Base-by-base conservation (phyloP, 192 early-diverging fungal species). In the Podila verticillata region DNA sequence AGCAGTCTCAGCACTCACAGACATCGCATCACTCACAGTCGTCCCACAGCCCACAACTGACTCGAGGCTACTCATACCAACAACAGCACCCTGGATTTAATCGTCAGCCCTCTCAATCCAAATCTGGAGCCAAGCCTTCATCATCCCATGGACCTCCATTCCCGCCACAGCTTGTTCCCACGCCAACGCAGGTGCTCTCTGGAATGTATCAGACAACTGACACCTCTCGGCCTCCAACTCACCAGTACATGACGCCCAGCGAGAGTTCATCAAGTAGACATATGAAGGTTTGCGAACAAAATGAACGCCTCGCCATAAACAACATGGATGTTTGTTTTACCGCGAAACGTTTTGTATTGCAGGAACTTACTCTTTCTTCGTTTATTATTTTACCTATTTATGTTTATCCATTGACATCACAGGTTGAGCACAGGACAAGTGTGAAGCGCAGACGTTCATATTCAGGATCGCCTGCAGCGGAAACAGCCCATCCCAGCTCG, bases 121-220 rank as follows among this genome's bases (percentile, higher is more conserved):
- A 70, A 22, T 69, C 56, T 30, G 63, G 19, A 13, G 29, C 22
- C 19, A 68, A 61, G 36, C 28, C 67, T 5, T 49, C 61, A 7
- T 66, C 34, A 22, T 62, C 65, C 4, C 69, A 79, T 35, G 61
- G 39, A 29, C 35, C 35, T 58, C n/a, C 63, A 65, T 47, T 19
- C 51, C 34, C 63, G 48, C 19, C 13, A 24, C 64, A 30, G 29
- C 61, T 26, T 36, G 20, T 66, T 24, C 77, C 77, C 2, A 80
- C 77, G 1, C 77, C 77, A 1, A 65, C 77, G 7, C 77, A 80
- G 24, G 70, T 80, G 10, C 48, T 80, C 13, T 72, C 70, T 60
- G 58, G 58, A 3, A 24, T 54, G 20, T 54, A 54, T 54, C 51
- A 54, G 24, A 54, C 51, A 8, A 24, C 51, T 17, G 51, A 54